These are phyloP conservation scores for Astrocystis sublimbata DNA, from an alignment of 495 filamentous ascomycete genomes.

Conservation along the genomic window DNA sequence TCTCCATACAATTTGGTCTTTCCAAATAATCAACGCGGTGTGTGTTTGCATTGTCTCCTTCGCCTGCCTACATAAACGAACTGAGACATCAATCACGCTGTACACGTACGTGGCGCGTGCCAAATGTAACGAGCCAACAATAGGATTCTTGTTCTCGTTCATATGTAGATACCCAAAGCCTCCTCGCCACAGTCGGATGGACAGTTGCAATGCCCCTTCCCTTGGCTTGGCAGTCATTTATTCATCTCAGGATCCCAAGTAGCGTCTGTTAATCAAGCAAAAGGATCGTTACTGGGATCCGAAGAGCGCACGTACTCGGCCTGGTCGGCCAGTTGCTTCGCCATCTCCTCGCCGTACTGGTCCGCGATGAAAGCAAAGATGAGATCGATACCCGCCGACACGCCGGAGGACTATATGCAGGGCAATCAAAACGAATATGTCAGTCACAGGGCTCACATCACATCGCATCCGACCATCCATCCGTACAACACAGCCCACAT, in stretches of 20 bases:
- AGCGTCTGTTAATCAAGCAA: slow-evolving; percentile 21
- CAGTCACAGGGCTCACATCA: not conserved
- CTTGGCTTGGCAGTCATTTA: not conserved
- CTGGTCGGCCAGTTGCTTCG: slow-evolving; percentile 25
- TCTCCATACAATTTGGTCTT: not conserved
- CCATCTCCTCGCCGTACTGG: slow-evolving; percentile 43
- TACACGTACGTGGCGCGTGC: not conserved
- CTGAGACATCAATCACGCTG: not conserved
- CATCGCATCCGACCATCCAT: too few relatives aligned
- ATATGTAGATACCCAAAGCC: too few relatives aligned
- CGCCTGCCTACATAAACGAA: not conserved
- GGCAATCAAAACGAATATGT: not conserved
- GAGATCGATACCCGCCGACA: slow-evolving; percentile 68
- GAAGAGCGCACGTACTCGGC: slow-evolving; percentile 40
- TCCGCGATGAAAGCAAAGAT: slow-evolving; percentile 53
- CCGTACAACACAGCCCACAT: too few relatives aligned
- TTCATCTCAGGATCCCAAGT: not conserved
- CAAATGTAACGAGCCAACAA: slow-evolving; percentile 12
- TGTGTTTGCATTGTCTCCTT: too few relatives aligned
- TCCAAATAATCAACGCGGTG: not conserved
- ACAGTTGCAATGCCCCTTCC: not conserved
- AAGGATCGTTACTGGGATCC: slow-evolving; percentile 40
- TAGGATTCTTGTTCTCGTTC: not conserved
- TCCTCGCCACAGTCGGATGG: not conserved
- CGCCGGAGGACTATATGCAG: slow-evolving; percentile 42